Percentiles rank a stretch among this genome's conserved stretches.
phyloP scores from a whole-genome alignment of 2,329 filamentous ascomycete genomes.

The Grosmannia clavigera region DNA sequence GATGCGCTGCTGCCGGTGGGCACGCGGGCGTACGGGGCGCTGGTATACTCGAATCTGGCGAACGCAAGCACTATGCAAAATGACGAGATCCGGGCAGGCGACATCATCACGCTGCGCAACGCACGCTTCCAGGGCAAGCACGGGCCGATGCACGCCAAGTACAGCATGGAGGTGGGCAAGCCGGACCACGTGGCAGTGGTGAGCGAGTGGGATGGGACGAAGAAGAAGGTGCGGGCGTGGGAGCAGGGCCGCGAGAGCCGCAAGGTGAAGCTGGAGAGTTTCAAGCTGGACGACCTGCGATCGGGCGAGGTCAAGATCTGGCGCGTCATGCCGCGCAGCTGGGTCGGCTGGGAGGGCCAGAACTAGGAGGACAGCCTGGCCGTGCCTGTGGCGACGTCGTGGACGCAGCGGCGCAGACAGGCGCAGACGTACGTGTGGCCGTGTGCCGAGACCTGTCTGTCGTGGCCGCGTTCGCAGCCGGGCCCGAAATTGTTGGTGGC shows the following conservation, averaged over 20 bases:
- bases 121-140: constrained; percentile 92
- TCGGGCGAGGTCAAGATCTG: constrained; percentile 95
- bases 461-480: no score
- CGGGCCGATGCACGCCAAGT: constrained; percentile 91
- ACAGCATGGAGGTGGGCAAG: constrained; percentile 76
- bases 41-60: constrained; percentile 89
- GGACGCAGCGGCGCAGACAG: no score
- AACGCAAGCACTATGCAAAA: constrained; percentile 84
- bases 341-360: constrained; percentile 75
- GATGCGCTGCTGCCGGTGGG: constrained; percentile 74
- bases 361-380: constrained; percentile 30
- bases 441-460: no score
- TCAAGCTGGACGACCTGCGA: constrained; percentile 80
- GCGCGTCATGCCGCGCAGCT: constrained; percentile 83
- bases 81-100: constrained; percentile 84
- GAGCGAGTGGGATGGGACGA: constrained; percentile 93
- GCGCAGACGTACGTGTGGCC: background rate
- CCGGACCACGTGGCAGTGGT: constrained; percentile 83
- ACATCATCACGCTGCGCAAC: constrained; percentile 87
- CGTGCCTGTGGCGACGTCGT: background rate
- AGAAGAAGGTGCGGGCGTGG: constrained; percentile 94
- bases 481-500: no score
- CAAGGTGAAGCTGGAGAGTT: constrained; percentile 90
- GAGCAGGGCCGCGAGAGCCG: constrained; percentile 89
- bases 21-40: constrained; percentile 77